Base-by-base conservation (phyloP, 768 basidiomycete species). In the Tricholoma hemisulphureum region DNA sequence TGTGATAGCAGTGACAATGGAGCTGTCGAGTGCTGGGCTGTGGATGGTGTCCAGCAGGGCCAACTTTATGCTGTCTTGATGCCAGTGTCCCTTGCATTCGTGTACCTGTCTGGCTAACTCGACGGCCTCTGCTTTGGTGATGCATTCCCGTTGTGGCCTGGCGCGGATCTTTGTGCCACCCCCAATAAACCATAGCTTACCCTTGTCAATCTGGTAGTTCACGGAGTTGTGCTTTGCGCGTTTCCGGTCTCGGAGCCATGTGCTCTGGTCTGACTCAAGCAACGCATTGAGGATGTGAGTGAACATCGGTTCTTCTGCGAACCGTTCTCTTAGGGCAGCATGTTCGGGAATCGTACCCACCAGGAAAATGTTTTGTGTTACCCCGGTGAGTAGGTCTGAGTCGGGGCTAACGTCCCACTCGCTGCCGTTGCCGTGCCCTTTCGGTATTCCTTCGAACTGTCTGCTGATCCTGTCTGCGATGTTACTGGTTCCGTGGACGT, bases 401-500 rank as follows among this genome's bases (percentile, higher is more conserved):
- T n/a, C n/a, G n/a, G n/a, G n/a, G n/a, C n/a, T n/a, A n/a, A n/a
- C n/a, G n/a, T n/a, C n/a, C n/a, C n/a, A n/a, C n/a, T n/a, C n/a
- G n/a, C n/a, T n/a, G n/a, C n/a, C n/a, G n/a, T n/a, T n/a, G n/a
- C n/a, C n/a, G n/a, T n/a, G n/a, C n/a, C n/a, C n/a, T n/a, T n/a
- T n/a, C n/a, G n/a, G n/a, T n/a, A n/a, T n/a, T n/a, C n/a, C n/a
- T n/a, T n/a, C n/a, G n/a, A 14, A 57, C 41, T 58, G 51, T 26
- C 68, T 5, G 34, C 72, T 75, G 2, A 77, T 32, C 0, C 68
- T 67, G 46, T 76, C 73, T 11, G 69, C 71, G 0, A 57, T 31
- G 29, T 73, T 73, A 1, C 57, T 49, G n/a, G 10, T 50, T 0
- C 71, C 69, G 0, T 63, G 61, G 1, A 57, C 21, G 50, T 74